phyloP scores from a whole-genome alignment of 352 stramenopile species.

The Thraustochytrium striatum region DNA sequence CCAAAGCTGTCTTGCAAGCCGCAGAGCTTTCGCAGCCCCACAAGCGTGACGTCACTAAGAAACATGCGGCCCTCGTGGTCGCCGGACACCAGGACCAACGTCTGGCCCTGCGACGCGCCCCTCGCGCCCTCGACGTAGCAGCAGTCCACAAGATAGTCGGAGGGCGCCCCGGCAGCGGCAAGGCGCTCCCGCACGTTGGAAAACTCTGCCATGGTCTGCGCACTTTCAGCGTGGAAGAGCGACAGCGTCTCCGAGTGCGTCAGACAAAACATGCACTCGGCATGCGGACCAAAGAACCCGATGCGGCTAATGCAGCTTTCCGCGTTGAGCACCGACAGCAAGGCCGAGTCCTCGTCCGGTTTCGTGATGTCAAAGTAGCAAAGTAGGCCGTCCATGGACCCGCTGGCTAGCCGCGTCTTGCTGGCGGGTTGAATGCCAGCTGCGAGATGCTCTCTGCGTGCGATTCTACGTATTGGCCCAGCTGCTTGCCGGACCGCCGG shows the following conservation, averaged over 20 bases:
- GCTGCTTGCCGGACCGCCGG: neutral
- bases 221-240: slow-evolving; percentile 31
- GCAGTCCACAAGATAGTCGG: slow-evolving; percentile 38
- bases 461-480: slow-evolving; percentile 42
- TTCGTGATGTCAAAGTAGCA: slow-evolving; percentile 44
- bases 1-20: neutral
- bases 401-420: slow-evolving; percentile 21
- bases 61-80: slow-evolving; percentile 26
- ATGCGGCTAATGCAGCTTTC: slow-evolving; percentile 5
- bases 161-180: neutral
- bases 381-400: slow-evolving; percentile 35
- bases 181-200: slow-evolving; percentile 17
- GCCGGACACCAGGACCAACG: slow-evolving; percentile 17
- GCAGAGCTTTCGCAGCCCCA: slow-evolving; percentile 20
- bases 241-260: slow-evolving; percentile 30
- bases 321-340: slow-evolving; percentile 38
- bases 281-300: slow-evolving; percentile 36
- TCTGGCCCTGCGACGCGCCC: neutral
- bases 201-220: slow-evolving; percentile 38
- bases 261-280: slow-evolving; percentile 36
- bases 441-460: slow-evolving; percentile 32
- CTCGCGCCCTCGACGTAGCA: slow-evolving; percentile 14
- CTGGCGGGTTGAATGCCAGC: slow-evolving; percentile 9
- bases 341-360: slow-evolving; percentile 24
- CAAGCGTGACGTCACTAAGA: slow-evolving; percentile 33